Percentiles rank a stretch among this genome's conserved stretches.
These are phyloP conservation scores for Fistulifera pelliculosa DNA, from an alignment of 108 stramenopile species.

Conservation along the genomic window DNA sequence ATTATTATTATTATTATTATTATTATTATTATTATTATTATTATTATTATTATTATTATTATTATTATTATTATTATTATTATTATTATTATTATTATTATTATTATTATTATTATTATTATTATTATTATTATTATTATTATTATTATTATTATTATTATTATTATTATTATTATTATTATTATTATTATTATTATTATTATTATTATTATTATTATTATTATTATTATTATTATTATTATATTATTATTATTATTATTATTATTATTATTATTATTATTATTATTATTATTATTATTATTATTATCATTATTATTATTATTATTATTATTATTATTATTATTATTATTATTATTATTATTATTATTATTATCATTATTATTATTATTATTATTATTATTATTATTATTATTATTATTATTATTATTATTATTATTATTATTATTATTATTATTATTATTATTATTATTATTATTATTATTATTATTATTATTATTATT, in stretches of 20 bases:
- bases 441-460: slow-evolving; percentile 4
- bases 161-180: slow-evolving; percentile 4
- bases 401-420: slow-evolving; percentile 4
- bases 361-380: slow-evolving; percentile 2
- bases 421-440: slow-evolving; percentile 4
- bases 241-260: slow-evolving; percentile 2
- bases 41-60: slow-evolving; percentile 4
- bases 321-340: slow-evolving; percentile 4
- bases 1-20: slow-evolving; percentile 4
- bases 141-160: slow-evolving; percentile 4
- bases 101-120: slow-evolving; percentile 4
- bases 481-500: slow-evolving; percentile 4
- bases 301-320: slow-evolving; percentile 2
- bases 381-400: slow-evolving; percentile 4
- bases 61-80: slow-evolving; percentile 4
- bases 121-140: slow-evolving; percentile 4
- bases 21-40: slow-evolving; percentile 4
- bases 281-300: slow-evolving; percentile 4
- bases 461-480: slow-evolving; percentile 4
- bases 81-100: slow-evolving; percentile 4
- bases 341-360: slow-evolving; percentile 2
- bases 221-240: slow-evolving; percentile 4
- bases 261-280: slow-evolving; percentile 4
- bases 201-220: slow-evolving; percentile 4
- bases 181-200: slow-evolving; percentile 4